Base-by-base conservation (phyloP, 257 asterid genomes). In the Linderniella brevidens region DNA sequence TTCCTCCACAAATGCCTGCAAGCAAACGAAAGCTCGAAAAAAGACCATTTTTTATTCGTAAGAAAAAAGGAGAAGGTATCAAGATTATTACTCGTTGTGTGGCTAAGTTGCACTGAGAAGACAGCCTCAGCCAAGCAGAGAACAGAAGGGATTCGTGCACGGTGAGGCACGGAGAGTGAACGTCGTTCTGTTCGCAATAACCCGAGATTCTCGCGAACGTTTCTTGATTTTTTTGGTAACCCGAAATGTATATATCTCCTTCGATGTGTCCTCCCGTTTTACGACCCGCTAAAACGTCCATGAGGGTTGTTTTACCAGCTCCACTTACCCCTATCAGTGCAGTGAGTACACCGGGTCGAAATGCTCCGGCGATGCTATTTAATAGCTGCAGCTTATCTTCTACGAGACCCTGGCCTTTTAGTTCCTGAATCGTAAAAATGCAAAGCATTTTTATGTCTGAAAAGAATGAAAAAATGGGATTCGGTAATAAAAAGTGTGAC, bases 201-300 rank as follows among this genome's bases (percentile, higher is more conserved):
- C 97, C 97, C 0, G 93, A 86, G 51, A 86, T 52, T 49, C 94
- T 77, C 5, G 97, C 97, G 71, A 86, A 86, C 35, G 97, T 82
- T 66, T 82, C 76, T 61, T 86, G 94, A 63, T 75, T 77, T 70
- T 79, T 86, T 9, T 86, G 85, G 54, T 70, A 84, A 11, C 97
- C 94, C 7, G 92, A 82, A 49, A 86, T 73, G 19, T 65, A 69
- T 51, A 79, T 71, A 8, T 43, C 58, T 52, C 97, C 97, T 68
- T 74, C 67, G 12, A 82, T 77, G 55, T 77, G 71, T 19, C 97
- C 97, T 0, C 94, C 94, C 0, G 94, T 86, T 71, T 86, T 86
- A 59, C 97, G 56, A 46, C 93, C 94, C n/a, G 97, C 86, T 56
- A 86, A 75, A 48, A 82, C 97, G 64, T 86, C 97, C 97, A 86